A percentile compares a stretch with the other conserved stretches of the same genome.
Conservation (phyloP, 768 basidiomycete species). For the Plicaturopsis crispa region DNA sequence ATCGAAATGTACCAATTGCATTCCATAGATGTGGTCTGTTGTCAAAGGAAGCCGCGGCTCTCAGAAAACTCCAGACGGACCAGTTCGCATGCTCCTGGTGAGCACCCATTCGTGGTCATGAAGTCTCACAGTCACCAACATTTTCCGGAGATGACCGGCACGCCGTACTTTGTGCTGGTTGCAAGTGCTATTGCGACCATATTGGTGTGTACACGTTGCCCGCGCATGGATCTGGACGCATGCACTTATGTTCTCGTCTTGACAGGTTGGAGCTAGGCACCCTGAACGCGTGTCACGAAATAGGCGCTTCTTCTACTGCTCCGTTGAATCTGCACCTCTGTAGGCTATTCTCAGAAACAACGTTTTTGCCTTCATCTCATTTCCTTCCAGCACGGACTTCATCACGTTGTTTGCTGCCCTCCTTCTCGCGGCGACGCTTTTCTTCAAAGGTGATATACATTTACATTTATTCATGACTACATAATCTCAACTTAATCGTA, state of each 20-base stretch:
- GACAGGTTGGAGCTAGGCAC: slow-evolving; percentile 30
- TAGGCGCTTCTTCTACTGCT: slow-evolving; percentile 47
- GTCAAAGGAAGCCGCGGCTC: no score
- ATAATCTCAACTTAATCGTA: no score
- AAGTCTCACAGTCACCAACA: no score
- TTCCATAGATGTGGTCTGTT: slow-evolving; percentile 35
- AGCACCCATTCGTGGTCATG: no score
- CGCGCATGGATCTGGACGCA: neutral
- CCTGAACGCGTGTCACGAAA: slow-evolving; percentile 32
- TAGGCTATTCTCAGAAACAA: slow-evolving; percentile 12
- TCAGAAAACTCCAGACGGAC: no score
- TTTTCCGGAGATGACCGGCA: slow-evolving; percentile 33
- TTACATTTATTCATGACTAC: no score
- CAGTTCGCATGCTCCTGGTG: no score
- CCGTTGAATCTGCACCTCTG: slow-evolving; percentile 28
- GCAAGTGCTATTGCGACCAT: slow-evolving; percentile 30
- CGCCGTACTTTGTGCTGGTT: slow-evolving; percentile 30
- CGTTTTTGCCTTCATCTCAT: neutral
- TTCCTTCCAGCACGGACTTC: slow-evolving; percentile 28
- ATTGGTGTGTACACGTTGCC: neutral
- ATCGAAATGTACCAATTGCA: neutral
- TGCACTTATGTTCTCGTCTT: neutral
- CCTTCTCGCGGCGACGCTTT: slow-evolving; percentile 28
- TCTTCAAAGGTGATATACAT: slow-evolving; percentile 34
- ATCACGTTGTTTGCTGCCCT: slow-evolving; percentile 31